Evolutionary conservation across 805 yeast genomes (phyloP).

Genomic region (Cyberlindnera meyerae): DNA sequence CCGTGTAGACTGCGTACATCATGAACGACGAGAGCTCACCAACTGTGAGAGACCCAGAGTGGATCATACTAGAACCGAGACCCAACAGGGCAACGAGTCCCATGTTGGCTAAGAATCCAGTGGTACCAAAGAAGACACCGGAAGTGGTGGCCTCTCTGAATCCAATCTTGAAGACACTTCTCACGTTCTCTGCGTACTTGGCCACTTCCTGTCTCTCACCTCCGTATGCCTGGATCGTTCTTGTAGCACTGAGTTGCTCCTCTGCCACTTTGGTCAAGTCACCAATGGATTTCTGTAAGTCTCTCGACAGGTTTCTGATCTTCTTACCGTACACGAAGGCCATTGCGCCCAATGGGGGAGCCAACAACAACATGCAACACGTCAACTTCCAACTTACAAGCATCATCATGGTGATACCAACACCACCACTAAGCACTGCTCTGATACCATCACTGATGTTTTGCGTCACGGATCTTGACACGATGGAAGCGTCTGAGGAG

Average conservation of each 20-base stretch:
- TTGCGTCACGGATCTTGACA: constrained; percentile 79
- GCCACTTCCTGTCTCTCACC: constrained; percentile 77
- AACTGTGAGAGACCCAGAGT: constrained; percentile 66
- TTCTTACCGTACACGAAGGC: constrained; percentile 78
- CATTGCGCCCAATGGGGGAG: constrained; percentile 79
- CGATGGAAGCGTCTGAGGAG: constrained; percentile 84
- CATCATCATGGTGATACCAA: constrained; percentile 90
- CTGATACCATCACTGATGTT: constrained; percentile 91
- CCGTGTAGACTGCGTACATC: constrained; percentile 94
- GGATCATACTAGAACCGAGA: constrained; percentile 79
- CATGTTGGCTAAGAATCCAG: constrained; percentile 80
- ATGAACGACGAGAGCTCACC: constrained; percentile 91
- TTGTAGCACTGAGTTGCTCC: constrained; percentile 80
- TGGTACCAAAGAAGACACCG: constrained; percentile 71
- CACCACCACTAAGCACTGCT: constrained; percentile 73
- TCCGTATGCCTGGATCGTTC: constrained; percentile 86
- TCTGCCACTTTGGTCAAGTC: constrained; percentile 84
- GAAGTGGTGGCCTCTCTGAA: constrained; percentile 74
- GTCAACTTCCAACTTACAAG: constrained; percentile 80
- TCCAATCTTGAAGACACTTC: constrained; percentile 61
- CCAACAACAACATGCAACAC: constrained; percentile 68
- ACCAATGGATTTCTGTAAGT: constrained; percentile 82
- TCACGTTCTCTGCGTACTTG: constrained; percentile 66
- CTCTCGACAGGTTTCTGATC: constrained; percentile 67
- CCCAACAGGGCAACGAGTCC: constrained; percentile 73